Conservation (phyloP, 106 monocot genomes). For the Hemerocallis citrina region DNA sequence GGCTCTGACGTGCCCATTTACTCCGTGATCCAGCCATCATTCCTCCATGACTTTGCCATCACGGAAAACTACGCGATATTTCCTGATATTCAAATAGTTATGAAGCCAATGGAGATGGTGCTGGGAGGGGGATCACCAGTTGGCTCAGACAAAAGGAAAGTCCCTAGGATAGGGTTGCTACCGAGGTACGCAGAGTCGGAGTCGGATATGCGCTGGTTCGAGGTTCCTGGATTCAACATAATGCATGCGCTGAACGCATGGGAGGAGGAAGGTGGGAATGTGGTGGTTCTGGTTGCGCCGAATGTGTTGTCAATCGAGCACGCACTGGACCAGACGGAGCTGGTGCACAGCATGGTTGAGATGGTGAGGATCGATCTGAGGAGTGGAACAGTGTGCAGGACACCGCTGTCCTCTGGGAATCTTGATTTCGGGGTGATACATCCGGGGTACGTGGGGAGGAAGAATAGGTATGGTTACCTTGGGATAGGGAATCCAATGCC, state of each 20-base stretch:
- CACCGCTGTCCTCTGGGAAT: constrained; percentile 41
- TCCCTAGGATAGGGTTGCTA: constrained; percentile 65
- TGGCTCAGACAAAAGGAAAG: constrained; percentile 40
- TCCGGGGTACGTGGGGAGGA: constrained; percentile 35
- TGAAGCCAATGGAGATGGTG: constrained; percentile 76
- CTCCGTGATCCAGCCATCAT: constrained; percentile 42
- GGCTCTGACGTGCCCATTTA: constrained; percentile 68
- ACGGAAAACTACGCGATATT: constrained; percentile 57
- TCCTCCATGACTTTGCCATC: constrained; percentile 90
- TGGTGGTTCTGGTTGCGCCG: constrained; percentile 67
- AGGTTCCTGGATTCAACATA: constrained; percentile 81
- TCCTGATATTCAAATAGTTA: constrained; percentile 69
- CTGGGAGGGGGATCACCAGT: constrained; percentile 40
- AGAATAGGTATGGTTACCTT: constrained; percentile 50
- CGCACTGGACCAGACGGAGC: constrained; percentile 41
- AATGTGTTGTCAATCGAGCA: constrained; percentile 76
- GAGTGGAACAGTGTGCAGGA: constrained; percentile 24
- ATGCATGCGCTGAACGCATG: constrained; percentile 78
- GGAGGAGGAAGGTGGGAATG: constrained; percentile 58
- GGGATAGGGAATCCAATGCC: constrained; percentile 41
- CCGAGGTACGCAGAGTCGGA: constrained; percentile 59
- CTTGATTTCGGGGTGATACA: constrained; percentile 51
- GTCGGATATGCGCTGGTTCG: constrained; percentile 74
- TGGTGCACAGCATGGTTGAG: constrained; percentile 64
- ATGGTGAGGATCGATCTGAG: constrained; percentile 63